phyloP scores from a whole-genome alignment of 495 filamentous ascomycete genomes.

The Monascus purpureus region DNA sequence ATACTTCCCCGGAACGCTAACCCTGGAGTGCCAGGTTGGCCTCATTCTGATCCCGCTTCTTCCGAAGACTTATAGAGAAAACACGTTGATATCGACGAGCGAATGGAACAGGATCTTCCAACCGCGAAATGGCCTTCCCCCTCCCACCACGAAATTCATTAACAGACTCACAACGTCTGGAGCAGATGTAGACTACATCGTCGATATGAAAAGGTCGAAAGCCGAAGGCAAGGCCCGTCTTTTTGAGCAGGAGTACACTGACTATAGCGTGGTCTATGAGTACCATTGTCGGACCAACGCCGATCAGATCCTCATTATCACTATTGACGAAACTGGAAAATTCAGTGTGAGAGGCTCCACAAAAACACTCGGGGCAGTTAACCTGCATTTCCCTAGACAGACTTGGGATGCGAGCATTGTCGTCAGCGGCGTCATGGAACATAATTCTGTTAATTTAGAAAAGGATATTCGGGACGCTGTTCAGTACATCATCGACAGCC shows the following conservation, averaged over 20 bases:
- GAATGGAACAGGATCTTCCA: conserved; percentile 16
- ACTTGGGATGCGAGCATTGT: conserved; percentile 32
- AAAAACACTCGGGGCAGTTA: conserved; percentile 13
- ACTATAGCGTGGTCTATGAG: conserved; percentile 32
- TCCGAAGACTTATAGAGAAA: conserved; percentile 8
- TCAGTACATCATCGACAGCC: conserved; percentile 12
- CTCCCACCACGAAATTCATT: conserved; percentile 13
- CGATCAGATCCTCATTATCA: conserved; percentile 26
- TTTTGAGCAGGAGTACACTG: conserved; percentile 15
- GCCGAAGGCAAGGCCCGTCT: conserved; percentile 11
- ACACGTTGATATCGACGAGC: conserved; percentile 3
- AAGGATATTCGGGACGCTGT: conserved; percentile 12
- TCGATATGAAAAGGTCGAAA: conserved; percentile 16
- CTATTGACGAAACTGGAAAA: conserved; percentile 29
- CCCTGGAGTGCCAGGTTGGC: conserved; percentile 24
- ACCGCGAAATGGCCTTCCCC: conserved; percentile 5
- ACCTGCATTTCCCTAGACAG: conserved; percentile 27
- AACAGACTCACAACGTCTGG: conserved; percentile 22
- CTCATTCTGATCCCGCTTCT: conserved; percentile 15
- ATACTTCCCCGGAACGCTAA: conserved; percentile 16
- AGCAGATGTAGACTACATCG: conserved; percentile 22
- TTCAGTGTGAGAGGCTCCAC: conserved; percentile 7
- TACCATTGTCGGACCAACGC: conserved; percentile 26
- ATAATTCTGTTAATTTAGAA: conserved; percentile 3
- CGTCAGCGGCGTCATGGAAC: conserved; percentile 9